Base-by-base conservation (phyloP, 768 basidiomycete species). In the Termitomyces sp. region DNA sequence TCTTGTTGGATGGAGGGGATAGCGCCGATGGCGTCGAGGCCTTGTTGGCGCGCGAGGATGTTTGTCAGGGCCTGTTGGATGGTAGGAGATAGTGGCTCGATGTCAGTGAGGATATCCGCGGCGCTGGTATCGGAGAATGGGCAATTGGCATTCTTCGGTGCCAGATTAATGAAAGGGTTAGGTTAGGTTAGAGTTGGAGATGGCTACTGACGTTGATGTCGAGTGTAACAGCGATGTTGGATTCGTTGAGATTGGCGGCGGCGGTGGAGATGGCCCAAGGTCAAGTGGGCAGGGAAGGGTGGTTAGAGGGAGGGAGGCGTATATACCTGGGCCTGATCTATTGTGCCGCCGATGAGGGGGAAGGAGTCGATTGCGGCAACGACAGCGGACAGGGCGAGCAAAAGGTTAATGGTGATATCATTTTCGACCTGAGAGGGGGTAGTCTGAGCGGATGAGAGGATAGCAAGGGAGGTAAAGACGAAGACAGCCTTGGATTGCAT, bases 171-270 rank as follows among this genome's bases (percentile, higher is more conserved):
- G n/a, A n/a, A n/a, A n/a, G n/a, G n/a, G n/a, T n/a, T n/a, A n/a
- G n/a, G n/a, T n/a, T n/a, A n/a, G n/a, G n/a, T n/a, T n/a, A n/a
- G n/a, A n/a, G n/a, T n/a, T n/a, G n/a, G n/a, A n/a, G n/a, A n/a
- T n/a, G n/a, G n/a, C n/a, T n/a, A n/a, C n/a, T n/a, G n/a, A n/a
- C 74, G 12, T 59, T 56, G 5, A 65, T 64, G 46, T 73, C 73
- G 8, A 63, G 55, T 8, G 71, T 70, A 3, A 63, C 68, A 37
- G 16, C 5, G 18, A 18, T 8, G 5, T 4, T 37, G 18, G 37
- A 1, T 4, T 63, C 59, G 16, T 58, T 59, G 10, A 71, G 56
- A 31, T 41, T 62, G 3, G 54, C 63, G 4, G 71, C 65, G 50
- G 60, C 64, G 16, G 50, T 69, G 64, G 72, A 72, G 57, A 75